Evolutionary conservation across 2,329 filamentous ascomycete species (phyloP), one percentile per base, ranked within the genome.

Genomic region (Colletotrichum lentis): DNA sequence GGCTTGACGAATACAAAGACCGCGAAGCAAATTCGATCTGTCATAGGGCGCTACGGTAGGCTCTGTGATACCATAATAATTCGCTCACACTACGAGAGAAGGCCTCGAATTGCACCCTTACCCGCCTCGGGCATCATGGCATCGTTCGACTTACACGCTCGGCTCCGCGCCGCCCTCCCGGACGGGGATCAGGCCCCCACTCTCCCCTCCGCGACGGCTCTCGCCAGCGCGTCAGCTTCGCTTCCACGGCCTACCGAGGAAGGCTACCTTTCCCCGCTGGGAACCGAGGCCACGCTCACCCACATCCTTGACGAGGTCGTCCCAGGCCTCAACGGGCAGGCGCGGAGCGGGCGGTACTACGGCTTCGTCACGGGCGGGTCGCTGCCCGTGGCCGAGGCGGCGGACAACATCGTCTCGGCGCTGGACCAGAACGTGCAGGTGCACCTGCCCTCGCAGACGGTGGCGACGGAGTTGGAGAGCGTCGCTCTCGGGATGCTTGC

Each of bases 311-410:
- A 72, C 8, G 77, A 81, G 67, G 79, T 88, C 64, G 78, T 85
- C 47, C 85, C 86, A 1, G 91, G 85, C 1, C 84, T 96, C 67
- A 93, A 90, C 73, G 85, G 83, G 18, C 86, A 88, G 73, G 89
- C 88, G 71, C 84, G 86, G 49, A 88, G 86, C 50, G 78, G 88
- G 12, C 87, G 88, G 62, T 97, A 96, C 82, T 96, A 93, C 77
- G 94, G 93, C 67, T 97, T 97, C 76, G 91, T 97, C 6, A 97
- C 90, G 0, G 95, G 95, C 52, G 91, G 93, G 16, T 83, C 85
- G 8, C 91, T 94, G 0, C 92, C 93, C 6, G 88, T 93, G 27
- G 94, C 94, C 39, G 85, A 91, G 72, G 86, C 92, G 62, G 94
- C 93, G 1, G 95, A 97, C 77, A 91, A 93, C 71, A 80, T 97